Percentiles rank a stretch among this genome's conserved stretches.
Evolutionary conservation across 768 basidiomycete genomes (phyloP).

Genomic region (Lactarius evosmus): DNA sequence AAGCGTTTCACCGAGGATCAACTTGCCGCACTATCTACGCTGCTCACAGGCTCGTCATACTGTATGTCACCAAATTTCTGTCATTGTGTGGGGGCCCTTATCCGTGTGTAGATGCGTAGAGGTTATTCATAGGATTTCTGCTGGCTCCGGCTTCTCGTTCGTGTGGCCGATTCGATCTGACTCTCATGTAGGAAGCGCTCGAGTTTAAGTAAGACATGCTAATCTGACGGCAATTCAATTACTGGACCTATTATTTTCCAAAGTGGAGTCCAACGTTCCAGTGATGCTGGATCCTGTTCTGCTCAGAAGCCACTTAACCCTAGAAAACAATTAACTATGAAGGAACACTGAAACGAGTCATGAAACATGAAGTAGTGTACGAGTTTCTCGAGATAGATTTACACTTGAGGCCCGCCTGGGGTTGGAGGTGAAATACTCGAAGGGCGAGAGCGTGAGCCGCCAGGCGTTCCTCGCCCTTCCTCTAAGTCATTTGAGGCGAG

Average conservation of each 20-base stretch:
- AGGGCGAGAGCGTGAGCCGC: neutral
- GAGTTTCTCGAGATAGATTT: neutral
- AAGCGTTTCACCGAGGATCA: slow-evolving; percentile 86
- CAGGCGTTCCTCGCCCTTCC: slow-evolving; percentile 17
- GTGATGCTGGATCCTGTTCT: neutral
- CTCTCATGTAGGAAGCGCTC: slow-evolving; percentile 1
- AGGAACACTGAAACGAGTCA: neutral
- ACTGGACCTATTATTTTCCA: neutral
- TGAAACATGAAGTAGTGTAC: neutral
- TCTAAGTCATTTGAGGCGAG: slow-evolving; percentile 39
- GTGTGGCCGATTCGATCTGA: neutral
- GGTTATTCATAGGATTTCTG: neutral
- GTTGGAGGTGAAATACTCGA: neutral
- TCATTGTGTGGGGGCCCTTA: neutral
- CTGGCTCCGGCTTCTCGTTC: neutral
- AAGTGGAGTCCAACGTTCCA: slow-evolving; percentile 1
- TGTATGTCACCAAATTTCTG: slow-evolving; percentile 44
- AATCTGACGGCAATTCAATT: slow-evolving; percentile 8
- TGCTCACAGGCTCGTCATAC: slow-evolving; percentile 82
- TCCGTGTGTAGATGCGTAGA: slow-evolving; percentile 27
- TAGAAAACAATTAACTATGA: slow-evolving; percentile 2
- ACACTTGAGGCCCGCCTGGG: neutral
- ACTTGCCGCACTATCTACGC: slow-evolving; percentile 73
- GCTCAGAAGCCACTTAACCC: slow-evolving; percentile 5
- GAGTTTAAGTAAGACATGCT: neutral